Conservation (phyloP, 2,329 filamentous ascomycete species). For the Colletotrichum horii region DNA sequence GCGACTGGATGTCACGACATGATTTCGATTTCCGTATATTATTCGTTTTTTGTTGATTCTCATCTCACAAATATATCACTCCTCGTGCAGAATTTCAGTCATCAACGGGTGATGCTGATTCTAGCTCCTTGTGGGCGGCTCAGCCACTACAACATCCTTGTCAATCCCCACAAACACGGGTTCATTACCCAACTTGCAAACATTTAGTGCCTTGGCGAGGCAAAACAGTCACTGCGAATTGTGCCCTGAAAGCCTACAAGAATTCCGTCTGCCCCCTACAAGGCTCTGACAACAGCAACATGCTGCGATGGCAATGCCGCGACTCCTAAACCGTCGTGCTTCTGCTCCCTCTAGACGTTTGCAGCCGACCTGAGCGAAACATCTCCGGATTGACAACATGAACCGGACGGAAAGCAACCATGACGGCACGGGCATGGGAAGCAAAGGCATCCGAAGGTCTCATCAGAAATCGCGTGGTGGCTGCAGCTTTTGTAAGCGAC, state of each 20-base stretch:
- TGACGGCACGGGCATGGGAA: neutral
- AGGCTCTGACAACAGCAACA: neutral
- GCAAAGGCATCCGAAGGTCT: neutral
- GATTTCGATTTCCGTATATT: neutral
- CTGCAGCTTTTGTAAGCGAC: neutral
- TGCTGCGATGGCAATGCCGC: neutral
- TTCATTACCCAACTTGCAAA: neutral
- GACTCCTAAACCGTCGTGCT: neutral
- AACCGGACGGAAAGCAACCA: neutral
- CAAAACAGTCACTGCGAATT: neutral
- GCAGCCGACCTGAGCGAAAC: neutral
- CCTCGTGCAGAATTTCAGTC: neutral
- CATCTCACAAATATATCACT: neutral
- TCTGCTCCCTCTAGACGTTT: neutral
- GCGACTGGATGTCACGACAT: neutral
- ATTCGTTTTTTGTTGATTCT: fast-evolving
- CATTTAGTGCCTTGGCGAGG: neutral
- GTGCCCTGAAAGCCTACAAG: neutral
- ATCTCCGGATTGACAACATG: neutral
- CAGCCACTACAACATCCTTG: neutral
- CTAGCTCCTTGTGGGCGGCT: neutral
- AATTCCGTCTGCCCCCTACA: neutral
- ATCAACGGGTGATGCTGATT: neutral
- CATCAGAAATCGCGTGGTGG: neutral
- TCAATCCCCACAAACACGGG: neutral